Base-by-base conservation (phyloP, 139 green algal genomes). In the Pseudopediastrum boryanum region DNA sequence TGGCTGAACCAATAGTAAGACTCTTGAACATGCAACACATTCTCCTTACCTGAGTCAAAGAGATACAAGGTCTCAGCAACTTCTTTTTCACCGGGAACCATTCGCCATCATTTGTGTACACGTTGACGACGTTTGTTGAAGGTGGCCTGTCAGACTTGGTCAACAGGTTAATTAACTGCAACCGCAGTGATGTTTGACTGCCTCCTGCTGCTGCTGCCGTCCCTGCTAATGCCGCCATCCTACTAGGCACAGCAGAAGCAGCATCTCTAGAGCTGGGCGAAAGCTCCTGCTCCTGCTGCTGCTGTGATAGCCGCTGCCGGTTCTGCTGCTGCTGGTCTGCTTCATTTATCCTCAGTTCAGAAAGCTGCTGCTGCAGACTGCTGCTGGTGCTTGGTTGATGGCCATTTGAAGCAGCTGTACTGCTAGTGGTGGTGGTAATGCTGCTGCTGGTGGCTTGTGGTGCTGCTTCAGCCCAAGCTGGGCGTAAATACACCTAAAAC, bases 51-150 rank as follows among this genome's bases (percentile, higher is more conserved):
- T 78, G 68, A 0, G 91, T 95, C 1, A 95, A 85, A 25, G 81
- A 61, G 38, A 94, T 92, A 80, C 91, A 95, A 3, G 85, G 84
- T 25, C 91, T 77, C 52, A 95, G 85, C 44, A 94, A 80, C 67
- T 84, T 79, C 64, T 85, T 84, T 41, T 92, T 85, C 4, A 92
- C 89, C 0, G 88, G 86, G 43, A 94, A 95, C 78, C 69, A 83
- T 77, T 94, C 88, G 12, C 79, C 89, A 66, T 95, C 91, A 36
- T 25, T 83, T 2, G 89, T 94, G 23, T 42, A 43, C 0, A 95
- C 63, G 4, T 74, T 42, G 0, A 90, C 31, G 2, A 78, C 56
- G 56, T 85, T 76, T 31, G 50, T 65, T 2, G 73, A 66, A 1
- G 62, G 51, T 12, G 50, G 48, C 8, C 25, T 19, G 0, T 50